phyloP scores from a whole-genome alignment of 2,329 filamentous ascomycete species.

The Aureobasidium melanogenum region DNA sequence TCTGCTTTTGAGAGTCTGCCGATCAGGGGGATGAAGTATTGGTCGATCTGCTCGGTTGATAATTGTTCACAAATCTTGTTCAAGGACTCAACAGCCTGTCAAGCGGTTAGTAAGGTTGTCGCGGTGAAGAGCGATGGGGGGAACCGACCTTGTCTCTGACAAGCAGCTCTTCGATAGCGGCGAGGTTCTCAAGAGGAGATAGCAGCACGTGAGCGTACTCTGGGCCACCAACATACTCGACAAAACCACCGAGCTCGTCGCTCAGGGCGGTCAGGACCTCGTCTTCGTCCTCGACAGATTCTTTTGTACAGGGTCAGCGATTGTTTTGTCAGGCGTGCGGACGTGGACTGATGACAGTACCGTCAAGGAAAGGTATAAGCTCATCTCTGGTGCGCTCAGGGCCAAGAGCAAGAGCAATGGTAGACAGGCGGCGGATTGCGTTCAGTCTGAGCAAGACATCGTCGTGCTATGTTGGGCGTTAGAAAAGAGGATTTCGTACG shows the following conservation, averaged over 20 bases:
- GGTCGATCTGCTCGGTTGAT: conserved; percentile 86
- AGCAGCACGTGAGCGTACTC: conserved; percentile 93
- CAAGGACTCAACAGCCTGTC: conserved; percentile 89
- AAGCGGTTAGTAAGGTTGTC: conserved; percentile 22
- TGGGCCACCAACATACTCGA: conserved; percentile 93
- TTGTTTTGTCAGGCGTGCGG: background rate
- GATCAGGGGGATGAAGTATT: conserved; percentile 92
- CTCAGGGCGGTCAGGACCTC: conserved; percentile 95
- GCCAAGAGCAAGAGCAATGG: conserved; percentile 91
- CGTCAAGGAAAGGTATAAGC: conserved; percentile 97
- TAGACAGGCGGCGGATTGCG: conserved; percentile 95
- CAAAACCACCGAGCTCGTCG: conserved; percentile 92
- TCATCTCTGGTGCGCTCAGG: conserved; percentile 96
- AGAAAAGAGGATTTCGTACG: background rate
- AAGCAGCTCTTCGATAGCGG: conserved; percentile 94
- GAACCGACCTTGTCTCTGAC: conserved; percentile 89
- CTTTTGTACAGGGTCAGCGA: conserved; percentile 43
- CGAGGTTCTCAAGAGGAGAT: conserved; percentile 93
- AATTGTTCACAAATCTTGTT: conserved; percentile 98
- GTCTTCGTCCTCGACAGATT: conserved; percentile 98
- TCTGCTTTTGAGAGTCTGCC: conserved; percentile 96
- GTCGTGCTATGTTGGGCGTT: conserved; percentile 60
- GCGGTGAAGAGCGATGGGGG: background rate
- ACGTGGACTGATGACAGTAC: conserved; percentile 47
- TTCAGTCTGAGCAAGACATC: conserved; percentile 97